Conservation (phyloP, 208 protist genomes). For the Leishmania guyanensis region DNA sequence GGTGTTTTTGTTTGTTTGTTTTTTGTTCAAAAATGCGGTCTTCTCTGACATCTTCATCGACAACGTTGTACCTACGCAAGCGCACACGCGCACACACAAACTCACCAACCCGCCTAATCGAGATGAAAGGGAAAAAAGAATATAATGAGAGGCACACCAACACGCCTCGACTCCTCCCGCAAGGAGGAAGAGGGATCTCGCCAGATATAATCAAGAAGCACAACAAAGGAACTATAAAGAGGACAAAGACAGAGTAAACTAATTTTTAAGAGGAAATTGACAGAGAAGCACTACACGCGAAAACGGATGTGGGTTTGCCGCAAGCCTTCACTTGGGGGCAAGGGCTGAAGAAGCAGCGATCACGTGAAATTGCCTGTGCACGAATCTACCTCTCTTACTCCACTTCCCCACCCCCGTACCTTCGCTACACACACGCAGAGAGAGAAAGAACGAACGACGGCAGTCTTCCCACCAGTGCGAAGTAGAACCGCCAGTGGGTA, state of each 20-base stretch:
- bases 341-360: neutral
- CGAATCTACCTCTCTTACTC: neutral
- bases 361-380: neutral
- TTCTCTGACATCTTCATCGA: neutral
- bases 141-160: neutral
- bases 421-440: neutral
- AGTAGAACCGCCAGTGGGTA: neutral
- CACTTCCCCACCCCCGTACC: neutral
- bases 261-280: too few species aligned
- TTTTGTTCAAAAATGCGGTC: neutral
- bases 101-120: neutral
- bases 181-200: neutral
- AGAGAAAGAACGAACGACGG: neutral
- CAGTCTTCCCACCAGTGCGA: neutral
- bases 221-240: neutral
- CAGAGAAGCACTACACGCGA: neutral
- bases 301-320: neutral
- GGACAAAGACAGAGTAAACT: neutral
- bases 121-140: neutral
- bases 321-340: neutral
- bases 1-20: neutral
- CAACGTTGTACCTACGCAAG: neutral
- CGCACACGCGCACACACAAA: neutral
- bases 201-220: neutral
- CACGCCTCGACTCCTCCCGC: neutral